Evolutionary conservation across 805 yeast species (phyloP).

Genomic region (Isabelozyma pseudorhagii): DNA sequence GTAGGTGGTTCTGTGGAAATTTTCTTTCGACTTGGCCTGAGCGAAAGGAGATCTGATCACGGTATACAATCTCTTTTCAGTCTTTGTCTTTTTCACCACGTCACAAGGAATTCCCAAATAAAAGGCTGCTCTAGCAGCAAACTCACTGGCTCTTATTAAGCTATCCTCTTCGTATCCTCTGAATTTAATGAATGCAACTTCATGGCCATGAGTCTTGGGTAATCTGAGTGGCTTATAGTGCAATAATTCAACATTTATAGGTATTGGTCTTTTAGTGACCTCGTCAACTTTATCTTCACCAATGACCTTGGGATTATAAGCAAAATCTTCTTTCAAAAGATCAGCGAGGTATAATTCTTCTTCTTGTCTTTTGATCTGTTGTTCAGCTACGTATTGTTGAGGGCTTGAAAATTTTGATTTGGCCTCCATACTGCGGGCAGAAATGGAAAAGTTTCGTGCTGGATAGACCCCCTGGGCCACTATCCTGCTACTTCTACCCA

Average conservation of each 20-base stretch:
- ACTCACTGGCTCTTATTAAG: conserved; percentile 75
- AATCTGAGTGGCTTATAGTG: conserved; percentile 77
- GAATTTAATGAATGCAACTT: conserved; percentile 74
- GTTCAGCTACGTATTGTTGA: conserved; percentile 26
- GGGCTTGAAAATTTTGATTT: conserved; percentile 14
- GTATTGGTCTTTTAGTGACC: conserved; percentile 53
- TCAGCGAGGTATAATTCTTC: conserved; percentile 22
- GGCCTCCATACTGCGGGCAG: not conserved
- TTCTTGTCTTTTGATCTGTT: conserved; percentile 19
- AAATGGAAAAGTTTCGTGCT: not conserved
- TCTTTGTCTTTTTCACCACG: conserved; percentile 66
- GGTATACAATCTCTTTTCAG: conserved; percentile 85
- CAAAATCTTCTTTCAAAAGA: conserved; percentile 22
- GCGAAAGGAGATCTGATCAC: conserved; percentile 92
- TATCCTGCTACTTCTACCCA: not conserved
- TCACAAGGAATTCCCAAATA: conserved; percentile 84
- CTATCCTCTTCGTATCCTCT: conserved; percentile 69
- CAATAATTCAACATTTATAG: conserved; percentile 80
- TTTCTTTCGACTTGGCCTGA: conserved; percentile 91
- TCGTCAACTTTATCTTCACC: conserved; percentile 17
- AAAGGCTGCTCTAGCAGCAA: conserved; percentile 85
- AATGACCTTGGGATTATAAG: conserved; percentile 30
- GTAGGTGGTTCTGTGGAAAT: conserved; percentile 85
- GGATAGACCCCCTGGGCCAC: not conserved
- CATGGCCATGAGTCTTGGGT: conserved; percentile 64